Evolutionary conservation across 1,139 yeast species (phyloP).

Genomic region (Starmera stellimalicola): DNA sequence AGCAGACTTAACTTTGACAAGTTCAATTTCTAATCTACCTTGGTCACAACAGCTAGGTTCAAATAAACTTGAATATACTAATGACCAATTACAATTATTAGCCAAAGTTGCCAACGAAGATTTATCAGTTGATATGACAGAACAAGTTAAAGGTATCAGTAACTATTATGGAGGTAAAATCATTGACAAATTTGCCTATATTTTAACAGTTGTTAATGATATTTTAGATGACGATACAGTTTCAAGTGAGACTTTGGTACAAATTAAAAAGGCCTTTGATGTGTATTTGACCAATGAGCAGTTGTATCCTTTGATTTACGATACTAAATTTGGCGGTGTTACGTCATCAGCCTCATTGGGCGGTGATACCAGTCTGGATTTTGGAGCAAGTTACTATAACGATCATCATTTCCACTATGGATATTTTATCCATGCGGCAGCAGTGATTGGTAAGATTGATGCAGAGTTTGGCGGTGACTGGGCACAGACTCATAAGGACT

Average conservation of each 20-base stretch:
- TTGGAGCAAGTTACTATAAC: constrained; percentile 61
- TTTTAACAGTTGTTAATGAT: constrained; percentile 53
- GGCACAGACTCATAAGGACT: constrained; percentile 53
- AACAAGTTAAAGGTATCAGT: constrained; percentile 38
- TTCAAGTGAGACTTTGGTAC: constrained; percentile 36
- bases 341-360: constrained; percentile 54
- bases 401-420: constrained; percentile 84
- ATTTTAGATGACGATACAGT: constrained; percentile 45
- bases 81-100: constrained; percentile 40
- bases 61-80: constrained; percentile 33
- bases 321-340: constrained; percentile 56
- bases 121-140: constrained; percentile 44
- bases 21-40: constrained; percentile 46
- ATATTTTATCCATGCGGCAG: constrained; percentile 70
- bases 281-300: constrained; percentile 42
- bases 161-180: constrained; percentile 64
- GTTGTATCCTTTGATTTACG: constrained; percentile 55
- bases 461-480: constrained; percentile 51
- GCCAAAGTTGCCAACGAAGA: constrained; percentile 50
- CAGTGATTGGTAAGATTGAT: constrained; percentile 62
- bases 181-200: constrained; percentile 68
- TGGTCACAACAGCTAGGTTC: constrained; percentile 32
- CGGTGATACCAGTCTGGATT: constrained; percentile 46
- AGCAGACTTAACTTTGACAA: constrained; percentile 38
- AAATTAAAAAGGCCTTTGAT: constrained; percentile 44